Conservation (phyloP, 2,329 filamentous ascomycete species). For the Fusarium anthophilum region DNA sequence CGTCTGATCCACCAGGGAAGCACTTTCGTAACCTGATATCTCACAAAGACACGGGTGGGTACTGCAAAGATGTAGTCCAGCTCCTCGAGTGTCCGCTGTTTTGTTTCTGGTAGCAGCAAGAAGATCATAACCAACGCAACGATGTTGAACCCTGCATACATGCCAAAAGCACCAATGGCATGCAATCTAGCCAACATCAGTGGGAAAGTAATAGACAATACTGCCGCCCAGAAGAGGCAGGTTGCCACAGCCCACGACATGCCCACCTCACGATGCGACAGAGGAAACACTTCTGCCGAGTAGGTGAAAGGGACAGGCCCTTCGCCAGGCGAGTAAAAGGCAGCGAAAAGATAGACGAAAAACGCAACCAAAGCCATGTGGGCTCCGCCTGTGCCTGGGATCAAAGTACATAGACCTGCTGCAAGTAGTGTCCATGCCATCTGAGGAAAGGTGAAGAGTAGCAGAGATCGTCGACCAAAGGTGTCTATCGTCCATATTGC, state of each 20-base stretch:
- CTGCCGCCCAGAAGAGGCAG: constrained; percentile 67
- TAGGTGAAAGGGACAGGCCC: constrained; percentile 75
- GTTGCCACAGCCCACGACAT: constrained; percentile 77
- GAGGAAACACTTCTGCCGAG: constrained; percentile 74
- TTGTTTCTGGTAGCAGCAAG: constrained; percentile 67
- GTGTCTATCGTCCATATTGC: constrained; percentile 69
- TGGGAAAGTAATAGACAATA: constrained; percentile 72
- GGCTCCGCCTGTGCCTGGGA: constrained; percentile 50
- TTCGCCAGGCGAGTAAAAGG: constrained; percentile 64
- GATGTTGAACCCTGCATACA: constrained; percentile 66
- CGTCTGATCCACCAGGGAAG: constrained; percentile 70
- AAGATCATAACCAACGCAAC: constrained; percentile 66
- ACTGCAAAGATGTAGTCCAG: constrained; percentile 71
- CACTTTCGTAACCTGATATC: constrained; percentile 65
- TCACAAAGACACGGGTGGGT: constrained; percentile 64
- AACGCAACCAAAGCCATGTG: constrained; percentile 60
- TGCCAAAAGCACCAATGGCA: constrained; percentile 61
- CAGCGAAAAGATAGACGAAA: constrained; percentile 66
- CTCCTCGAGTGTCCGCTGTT: constrained; percentile 62
- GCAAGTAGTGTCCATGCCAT: constrained; percentile 54
- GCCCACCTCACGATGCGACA: constrained; percentile 75
- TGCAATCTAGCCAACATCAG: constrained; percentile 59
- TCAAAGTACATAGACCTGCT: constrained; percentile 60
- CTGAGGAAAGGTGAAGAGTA: constrained; percentile 55
- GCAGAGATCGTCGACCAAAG: constrained; percentile 62